phyloP scores from a whole-genome alignment of 1,284 basidiomycete genomes.

The Ganoderma lingzhi region DNA sequence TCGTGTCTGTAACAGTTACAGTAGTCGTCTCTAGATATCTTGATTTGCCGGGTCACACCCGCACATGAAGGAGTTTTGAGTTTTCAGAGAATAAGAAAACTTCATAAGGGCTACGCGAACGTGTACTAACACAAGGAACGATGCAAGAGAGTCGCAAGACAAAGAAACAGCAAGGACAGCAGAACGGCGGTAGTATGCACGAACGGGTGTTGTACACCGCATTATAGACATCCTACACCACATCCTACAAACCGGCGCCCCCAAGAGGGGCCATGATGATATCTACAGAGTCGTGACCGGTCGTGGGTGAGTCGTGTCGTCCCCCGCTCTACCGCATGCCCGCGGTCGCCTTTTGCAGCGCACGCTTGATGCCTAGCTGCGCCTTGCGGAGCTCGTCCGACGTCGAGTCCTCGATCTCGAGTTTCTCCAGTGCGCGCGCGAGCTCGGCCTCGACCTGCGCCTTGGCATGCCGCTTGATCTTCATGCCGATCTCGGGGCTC shows the following conservation, averaged over 20 bases:
- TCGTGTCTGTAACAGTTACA: conserved; percentile 12
- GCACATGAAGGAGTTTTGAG: neutral
- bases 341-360: conserved; percentile 94
- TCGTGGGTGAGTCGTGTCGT: conserved; percentile 13
- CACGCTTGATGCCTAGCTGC: conserved; percentile 92
- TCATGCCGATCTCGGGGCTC: conserved; percentile 94
- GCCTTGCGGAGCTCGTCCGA: conserved; percentile 95
- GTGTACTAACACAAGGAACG: conserved; percentile 31
- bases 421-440: conserved; percentile 94
- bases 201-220: conserved; percentile 4
- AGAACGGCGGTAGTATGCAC: conserved; percentile 3
- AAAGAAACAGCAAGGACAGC: conserved; percentile 29
- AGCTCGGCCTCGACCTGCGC: conserved; percentile 94
- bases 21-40: conserved; percentile 11
- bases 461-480: conserved; percentile 96
- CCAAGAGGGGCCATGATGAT: conserved; percentile 13
- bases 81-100: conserved; percentile 15
- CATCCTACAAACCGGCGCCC: conserved; percentile 28
- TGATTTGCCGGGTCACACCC: neutral
- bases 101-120: conserved; percentile 34
- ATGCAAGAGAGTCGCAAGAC: conserved; percentile 28
- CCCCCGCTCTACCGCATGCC: conserved; percentile 66
- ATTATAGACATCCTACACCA: conserved; percentile 13
- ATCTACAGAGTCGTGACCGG: conserved; percentile 23
- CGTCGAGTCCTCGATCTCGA: conserved; percentile 93